Evolutionary conservation across 768 basidiomycete genomes (phyloP).

Genomic region (Galerina marginata): DNA sequence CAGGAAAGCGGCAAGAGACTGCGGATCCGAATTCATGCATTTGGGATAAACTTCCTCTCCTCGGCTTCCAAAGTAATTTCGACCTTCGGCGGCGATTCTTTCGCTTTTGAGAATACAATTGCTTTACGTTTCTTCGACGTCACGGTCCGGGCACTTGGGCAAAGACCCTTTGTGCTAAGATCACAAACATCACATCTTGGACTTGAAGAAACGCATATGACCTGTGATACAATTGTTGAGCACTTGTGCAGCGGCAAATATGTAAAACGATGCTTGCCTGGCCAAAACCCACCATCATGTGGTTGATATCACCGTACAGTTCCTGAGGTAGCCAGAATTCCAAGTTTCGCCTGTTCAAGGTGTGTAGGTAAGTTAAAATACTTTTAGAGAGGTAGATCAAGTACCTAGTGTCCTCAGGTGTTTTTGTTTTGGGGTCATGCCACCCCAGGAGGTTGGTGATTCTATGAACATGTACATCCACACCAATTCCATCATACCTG

Average conservation of each 20-base stretch:
- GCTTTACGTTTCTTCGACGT: conserved; percentile 33
- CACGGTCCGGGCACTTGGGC: conserved; percentile 61
- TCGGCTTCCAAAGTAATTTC: conserved; percentile 39
- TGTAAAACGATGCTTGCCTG: conserved; percentile 54
- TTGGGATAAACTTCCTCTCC: conserved; percentile 13
- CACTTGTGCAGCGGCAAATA: not conserved
- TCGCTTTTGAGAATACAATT: conserved; percentile 20
- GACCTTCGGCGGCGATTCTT: conserved; percentile 34
- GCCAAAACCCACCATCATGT: conserved; percentile 83
- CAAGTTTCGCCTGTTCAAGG: conserved; percentile 61
- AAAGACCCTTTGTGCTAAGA: conserved; percentile 58
- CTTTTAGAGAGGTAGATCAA: not conserved
- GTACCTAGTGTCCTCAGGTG: conserved; percentile 87
- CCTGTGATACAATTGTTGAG: conserved; percentile 40
- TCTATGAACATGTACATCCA: conserved; percentile 95
- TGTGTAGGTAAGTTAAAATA: not conserved
- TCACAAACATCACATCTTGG: conserved; percentile 72
- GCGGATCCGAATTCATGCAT: not conserved
- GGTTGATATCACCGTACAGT: conserved; percentile 77
- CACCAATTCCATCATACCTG: conserved; percentile 90
- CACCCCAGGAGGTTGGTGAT: conserved; percentile 94
- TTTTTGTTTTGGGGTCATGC: conserved; percentile 86
- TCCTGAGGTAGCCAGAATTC: conserved; percentile 85
- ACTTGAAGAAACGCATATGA: conserved; percentile 66
- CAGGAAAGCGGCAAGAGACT: too few relatives aligned